Base-by-base conservation (phyloP, 2,329 filamentous ascomycete species). In the Claviceps africana region DNA sequence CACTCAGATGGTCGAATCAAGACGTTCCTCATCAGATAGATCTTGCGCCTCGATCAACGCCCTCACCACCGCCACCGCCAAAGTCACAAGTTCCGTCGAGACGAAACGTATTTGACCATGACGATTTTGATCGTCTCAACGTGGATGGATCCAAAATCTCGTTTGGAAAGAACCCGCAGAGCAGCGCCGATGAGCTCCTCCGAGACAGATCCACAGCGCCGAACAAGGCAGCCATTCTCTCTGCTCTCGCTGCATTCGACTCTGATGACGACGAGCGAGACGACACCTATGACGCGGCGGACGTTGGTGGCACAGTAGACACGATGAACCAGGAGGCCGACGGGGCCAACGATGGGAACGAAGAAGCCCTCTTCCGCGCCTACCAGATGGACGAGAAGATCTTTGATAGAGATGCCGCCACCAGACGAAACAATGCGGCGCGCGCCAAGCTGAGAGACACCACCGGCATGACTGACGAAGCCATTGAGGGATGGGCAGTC, bases 241-340 rank as follows among this genome's bases (percentile, higher is more conserved):
- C 90, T 3, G 91, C 91, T 0, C 78, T 97, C 2, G 88, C 88
- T 17, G 78, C 85, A 0, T 96, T 97, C 59, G 90, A 97, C 68
- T 85, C 84, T 0, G 91, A 97, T 60, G 93, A 97, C 58, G 93
- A 98, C 65, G 93, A 98, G 70, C 81, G 89, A 37, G 93, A 98
- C 65, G 93, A 98, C 65, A 97, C 91, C 0, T 98, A 98, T 64
- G 93, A 98, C 61, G 81, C 84, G 1, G 88, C 82, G 48, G 93
- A 97, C 62, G 88, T 97, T 2, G 93, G 93, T 37, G 90, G 91
- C 22, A 87, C 86, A 0, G 82, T 96, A 3, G 89, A 95, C 19
- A 73, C 78, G 6, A 74, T 80, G n/a, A 73, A 77, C 37, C 78
- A 80, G 50, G 74, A 78, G 53, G 68, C 68, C 1, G 72, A 76